Percentiles rank a stretch among this genome's conserved stretches.
Conservation (phyloP, 1,139 yeast genomes). For the Taiozyma sp. region DNA sequence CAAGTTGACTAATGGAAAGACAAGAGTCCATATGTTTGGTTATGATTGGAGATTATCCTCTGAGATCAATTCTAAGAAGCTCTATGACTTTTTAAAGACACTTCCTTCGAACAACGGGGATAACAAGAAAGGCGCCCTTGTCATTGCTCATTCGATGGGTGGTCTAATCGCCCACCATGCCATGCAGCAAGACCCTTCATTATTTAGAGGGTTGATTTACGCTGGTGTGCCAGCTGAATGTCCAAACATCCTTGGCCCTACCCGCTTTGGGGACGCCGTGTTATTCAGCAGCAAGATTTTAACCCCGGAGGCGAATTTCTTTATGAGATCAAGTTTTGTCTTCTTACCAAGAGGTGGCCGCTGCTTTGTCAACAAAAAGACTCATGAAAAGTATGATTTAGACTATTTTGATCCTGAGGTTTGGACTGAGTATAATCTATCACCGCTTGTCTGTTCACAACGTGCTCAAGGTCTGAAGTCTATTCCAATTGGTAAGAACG, state of each 20-base stretch:
- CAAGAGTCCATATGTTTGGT: slow-evolving; percentile 69
- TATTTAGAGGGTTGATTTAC: slow-evolving; percentile 69
- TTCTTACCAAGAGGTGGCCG: slow-evolving; percentile 74
- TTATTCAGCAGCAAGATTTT: slow-evolving; percentile 67
- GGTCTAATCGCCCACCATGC: slow-evolving; percentile 81
- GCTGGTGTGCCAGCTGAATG: slow-evolving; percentile 85
- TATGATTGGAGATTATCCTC: slow-evolving; percentile 88
- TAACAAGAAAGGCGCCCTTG: slow-evolving; percentile 46
- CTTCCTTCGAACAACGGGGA: slow-evolving; percentile 33
- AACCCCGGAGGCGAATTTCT: slow-evolving; percentile 76
- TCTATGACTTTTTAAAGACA: slow-evolving; percentile 40
- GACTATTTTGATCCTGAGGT: slow-evolving; percentile 77
- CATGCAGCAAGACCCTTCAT: slow-evolving; percentile 57
- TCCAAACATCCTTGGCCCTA: slow-evolving; percentile 80
- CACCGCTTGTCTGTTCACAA: slow-evolving; percentile 61
- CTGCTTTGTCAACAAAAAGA: slow-evolving; percentile 58
- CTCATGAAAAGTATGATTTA: slow-evolving; percentile 53
- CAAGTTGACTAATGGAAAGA: slow-evolving; percentile 52
- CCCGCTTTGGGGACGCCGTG: slow-evolving; percentile 76
- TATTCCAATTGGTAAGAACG: neutral
- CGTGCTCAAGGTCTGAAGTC: slow-evolving; percentile 21
- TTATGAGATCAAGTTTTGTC: slow-evolving; percentile 79
- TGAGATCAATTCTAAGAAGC: slow-evolving; percentile 45
- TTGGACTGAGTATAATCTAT: slow-evolving; percentile 73
- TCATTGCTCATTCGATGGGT: slow-evolving; percentile 93